A percentile compares a stretch with the other conserved stretches of the same genome.
phyloP scores from a whole-genome alignment of 1,139 yeast species.

The Yarrowia galli region DNA sequence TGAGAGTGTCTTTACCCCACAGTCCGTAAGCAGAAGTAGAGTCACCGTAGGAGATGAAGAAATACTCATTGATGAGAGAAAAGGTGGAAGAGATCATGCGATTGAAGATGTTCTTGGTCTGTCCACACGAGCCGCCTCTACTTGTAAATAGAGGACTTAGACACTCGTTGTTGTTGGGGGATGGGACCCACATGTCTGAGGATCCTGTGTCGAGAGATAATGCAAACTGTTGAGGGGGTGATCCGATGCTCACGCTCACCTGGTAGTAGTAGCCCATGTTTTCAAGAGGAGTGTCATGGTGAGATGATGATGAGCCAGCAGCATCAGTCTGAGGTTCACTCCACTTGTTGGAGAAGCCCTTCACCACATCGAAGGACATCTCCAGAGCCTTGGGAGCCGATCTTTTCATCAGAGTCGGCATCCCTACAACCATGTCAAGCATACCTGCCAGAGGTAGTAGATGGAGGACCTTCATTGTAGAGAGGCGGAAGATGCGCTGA shows the following conservation, averaged over 20 bases:
- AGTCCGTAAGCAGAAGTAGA: conserved; percentile 50
- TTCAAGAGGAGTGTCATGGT: conserved; percentile 3
- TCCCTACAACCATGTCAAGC: conserved; percentile 1
- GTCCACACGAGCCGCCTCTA: conserved; percentile 5
- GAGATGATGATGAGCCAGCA: neutral
- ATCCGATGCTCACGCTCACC: conserved; percentile 45
- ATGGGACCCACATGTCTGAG: conserved; percentile 67
- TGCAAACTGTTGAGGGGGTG: conserved; percentile 45
- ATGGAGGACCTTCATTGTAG: conserved; percentile 5
- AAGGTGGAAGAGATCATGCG: conserved; percentile 43
- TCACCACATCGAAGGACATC: conserved; percentile 14
- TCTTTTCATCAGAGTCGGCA: conserved; percentile 3
- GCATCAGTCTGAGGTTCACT: neutral
- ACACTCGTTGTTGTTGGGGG: conserved; percentile 27
- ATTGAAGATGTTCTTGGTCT: conserved; percentile 40
- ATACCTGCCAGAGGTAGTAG: conserved; percentile 21
- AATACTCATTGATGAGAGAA: conserved; percentile 41
- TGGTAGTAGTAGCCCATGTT: conserved; percentile 45
- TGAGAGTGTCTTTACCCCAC: conserved; percentile 58
- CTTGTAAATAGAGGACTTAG: conserved; percentile 7
- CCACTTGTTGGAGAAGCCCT: conserved; percentile 11
- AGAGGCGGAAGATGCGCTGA: no score
- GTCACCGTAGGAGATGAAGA: conserved; percentile 40
- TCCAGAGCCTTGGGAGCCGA: conserved; percentile 16
- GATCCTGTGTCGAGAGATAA: conserved; percentile 69